Base-by-base conservation (phyloP, 306 rosid genomes). In the Betula pendula region DNA sequence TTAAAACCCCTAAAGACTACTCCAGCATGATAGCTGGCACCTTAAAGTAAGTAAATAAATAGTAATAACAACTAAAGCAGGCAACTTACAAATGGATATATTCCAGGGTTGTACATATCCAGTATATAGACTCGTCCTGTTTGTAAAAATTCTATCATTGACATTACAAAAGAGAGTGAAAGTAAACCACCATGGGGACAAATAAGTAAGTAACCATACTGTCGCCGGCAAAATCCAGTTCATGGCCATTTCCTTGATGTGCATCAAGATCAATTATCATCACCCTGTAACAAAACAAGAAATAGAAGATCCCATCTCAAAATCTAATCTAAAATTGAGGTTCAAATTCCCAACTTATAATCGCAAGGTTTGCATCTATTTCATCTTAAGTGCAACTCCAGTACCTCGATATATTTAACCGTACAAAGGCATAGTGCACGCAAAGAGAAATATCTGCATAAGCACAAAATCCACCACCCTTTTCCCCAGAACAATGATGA, bases 201-300 rank as follows among this genome's bases (percentile, higher is more conserved):
- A 75, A 33, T 13, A 60, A 75, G 84, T 79, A 87, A 79, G 84
- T 79, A 87, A 79, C 58, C 96, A 48, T 90, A 92, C 97, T 81
- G 65, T 94, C 96, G 71, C 77, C 48, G 33, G 89, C 75, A 70
- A 94, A 94, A 89, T 92, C 98, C 75, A 71, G 84, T 82, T 90
- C 98, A 75, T 90, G 95, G 76, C 98, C 98, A 78, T 94, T 90
- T 83, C 98, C 98, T 94, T 94, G 97, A 87, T 92, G 98, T 79
- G 97, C 98, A 81, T 94, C 98, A 71, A 94, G 97, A 90, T 92
- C 98, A 81, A 94, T 84, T 66, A 94, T 94, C 96, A 94, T 92
- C 82, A 87, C 96, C 84, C 97, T 94, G 86, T 59, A 87, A 75
- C 73, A 70, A 86, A 59, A 70, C 24, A 77, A 77, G 9, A 35